These are phyloP conservation scores for Garcileccinum viscosum DNA, from an alignment of 1,284 basidiomycete genomes.

Conservation along the genomic window DNA sequence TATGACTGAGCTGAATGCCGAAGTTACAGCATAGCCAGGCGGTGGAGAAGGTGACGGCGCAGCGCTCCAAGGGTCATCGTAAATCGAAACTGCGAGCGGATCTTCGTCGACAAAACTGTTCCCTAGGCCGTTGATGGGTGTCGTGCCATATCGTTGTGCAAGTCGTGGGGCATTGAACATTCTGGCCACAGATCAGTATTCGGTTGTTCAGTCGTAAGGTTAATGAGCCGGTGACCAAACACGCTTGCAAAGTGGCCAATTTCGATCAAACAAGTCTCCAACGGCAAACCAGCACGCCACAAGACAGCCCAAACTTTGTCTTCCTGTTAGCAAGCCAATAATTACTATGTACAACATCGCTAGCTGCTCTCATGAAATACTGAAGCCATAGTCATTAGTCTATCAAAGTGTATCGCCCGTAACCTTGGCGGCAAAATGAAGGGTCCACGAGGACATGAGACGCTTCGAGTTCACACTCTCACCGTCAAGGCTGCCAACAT, in stretches of 20 bases:
- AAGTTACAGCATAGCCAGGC: conserved; percentile 51
- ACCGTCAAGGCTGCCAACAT: conserved; percentile 66
- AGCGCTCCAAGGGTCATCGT: conserved; percentile 89
- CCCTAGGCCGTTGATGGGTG: conserved; percentile 64
- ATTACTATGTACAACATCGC: conserved; percentile 29
- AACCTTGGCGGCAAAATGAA: conserved; percentile 83
- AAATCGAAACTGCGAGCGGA: conserved; percentile 75
- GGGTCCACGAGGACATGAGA: conserved; percentile 78
- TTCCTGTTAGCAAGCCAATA: conserved; percentile 26
- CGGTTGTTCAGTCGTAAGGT: conserved; percentile 16
- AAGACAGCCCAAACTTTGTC: conserved; percentile 8
- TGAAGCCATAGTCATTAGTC: conserved; percentile 7
- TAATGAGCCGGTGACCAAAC: conserved; percentile 4
- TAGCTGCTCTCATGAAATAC: conserved; percentile 23
- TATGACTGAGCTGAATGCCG: conserved; percentile 72
- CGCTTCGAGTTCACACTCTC: conserved; percentile 75
- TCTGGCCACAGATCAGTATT: conserved; percentile 12
- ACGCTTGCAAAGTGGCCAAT: conserved; percentile 1
- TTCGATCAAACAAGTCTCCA: not conserved
- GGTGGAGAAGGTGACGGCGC: conserved; percentile 79
- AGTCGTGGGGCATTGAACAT: conserved; percentile 85
- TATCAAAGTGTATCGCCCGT: conserved; percentile 45
- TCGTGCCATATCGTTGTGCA: conserved; percentile 65
- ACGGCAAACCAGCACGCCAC: not conserved
- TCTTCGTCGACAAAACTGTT: conserved; percentile 78